Evolutionary conservation across 1,139 yeast genomes (phyloP).

Genomic region (Candida smagusa): DNA sequence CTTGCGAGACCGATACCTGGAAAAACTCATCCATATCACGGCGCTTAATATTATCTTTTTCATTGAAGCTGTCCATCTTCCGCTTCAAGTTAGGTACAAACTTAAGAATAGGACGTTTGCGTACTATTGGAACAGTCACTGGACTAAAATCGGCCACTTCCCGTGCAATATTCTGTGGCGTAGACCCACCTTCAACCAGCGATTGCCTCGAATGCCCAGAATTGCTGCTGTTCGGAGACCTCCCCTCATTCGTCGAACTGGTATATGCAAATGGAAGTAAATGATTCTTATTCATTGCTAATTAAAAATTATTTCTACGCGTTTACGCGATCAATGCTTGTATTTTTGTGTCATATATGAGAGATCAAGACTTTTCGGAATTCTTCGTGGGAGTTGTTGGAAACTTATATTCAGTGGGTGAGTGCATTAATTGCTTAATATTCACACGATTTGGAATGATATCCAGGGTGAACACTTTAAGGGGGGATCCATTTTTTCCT

Average conservation of each 20-base stretch:
- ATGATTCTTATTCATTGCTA: slow-evolving; percentile 18
- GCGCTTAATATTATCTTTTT: slow-evolving; percentile 42
- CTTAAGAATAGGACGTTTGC: slow-evolving; percentile 7
- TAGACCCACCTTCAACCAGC: slow-evolving; percentile 9
- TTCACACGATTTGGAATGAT: too few species aligned
- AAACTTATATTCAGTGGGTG: too few species aligned
- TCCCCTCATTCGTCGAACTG: slow-evolving; percentile 16
- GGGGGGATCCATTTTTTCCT: too few species aligned
- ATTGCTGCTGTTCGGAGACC: slow-evolving; percentile 15
- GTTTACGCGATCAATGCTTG: too few species aligned
- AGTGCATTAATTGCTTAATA: too few species aligned
- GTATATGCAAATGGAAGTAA: slow-evolving; percentile 46
- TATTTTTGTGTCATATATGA: too few species aligned
- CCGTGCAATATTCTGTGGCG: background rate
- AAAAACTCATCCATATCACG: slow-evolving; percentile 16
- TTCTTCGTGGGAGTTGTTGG: too few species aligned
- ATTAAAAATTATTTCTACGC: too few species aligned
- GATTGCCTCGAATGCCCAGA: slow-evolving; percentile 9
- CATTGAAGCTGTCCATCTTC: slow-evolving; percentile 45
- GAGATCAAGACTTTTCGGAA: too few species aligned
- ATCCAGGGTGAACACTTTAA: too few species aligned
- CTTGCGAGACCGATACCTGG: slow-evolving; percentile 6
- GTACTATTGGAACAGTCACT: slow-evolving; percentile 15
- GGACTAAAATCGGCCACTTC: background rate
- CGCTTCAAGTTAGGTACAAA: slow-evolving; percentile 39